Evolutionary conservation across 257 asterid species (phyloP), one percentile per base, ranked within the genome.

Genomic region (Solanum sejunctum): DNA sequence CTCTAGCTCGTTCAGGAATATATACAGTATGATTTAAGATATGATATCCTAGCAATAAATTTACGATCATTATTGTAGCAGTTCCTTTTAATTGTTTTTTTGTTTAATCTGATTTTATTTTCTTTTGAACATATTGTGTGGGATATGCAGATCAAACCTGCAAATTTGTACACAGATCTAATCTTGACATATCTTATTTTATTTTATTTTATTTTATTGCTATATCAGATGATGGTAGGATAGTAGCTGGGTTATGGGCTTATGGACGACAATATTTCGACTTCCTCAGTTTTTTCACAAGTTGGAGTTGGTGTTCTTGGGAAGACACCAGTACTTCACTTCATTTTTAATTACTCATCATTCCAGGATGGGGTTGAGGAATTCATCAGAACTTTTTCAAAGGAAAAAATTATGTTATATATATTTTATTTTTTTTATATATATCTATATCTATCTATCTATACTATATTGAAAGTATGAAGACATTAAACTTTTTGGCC

Each of bases 361-460:
- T 20, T 0, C 7, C 28, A 0, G 7, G 7, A 26, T 26, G 0
- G 0, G n/a, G n/a, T 57, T 2, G 28, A n/a, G 3, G 7, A 7
- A 1, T 58, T 60, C 10, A n/a, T 60, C 0, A 0, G 15, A 60
- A 60, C 0, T 12, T 58, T 20, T 2, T 58, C 0, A 58, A 9
- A 58, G 9, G 9, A 58, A 17, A 58, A 0, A 0, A 4, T 36
- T 36, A 36, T 36, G 1, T 3, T 36, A 36, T 4, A 36, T 36
- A 36, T 4, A 36, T 36, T 36, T 36, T 5, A 4, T 36, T 32
- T 3, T 0, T 32, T 32, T 32, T 20, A 10, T n/a, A 4, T 58
- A 3, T 4, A 58, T 20, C 1, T 18, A 16, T 17, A 16, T 20
- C 9, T 58, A 3, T 36, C 6, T 36, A 36, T 36, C 6, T 36